phyloP scores from a whole-genome alignment of 257 asterid genomes.

The Solanum ossicruentum region DNA sequence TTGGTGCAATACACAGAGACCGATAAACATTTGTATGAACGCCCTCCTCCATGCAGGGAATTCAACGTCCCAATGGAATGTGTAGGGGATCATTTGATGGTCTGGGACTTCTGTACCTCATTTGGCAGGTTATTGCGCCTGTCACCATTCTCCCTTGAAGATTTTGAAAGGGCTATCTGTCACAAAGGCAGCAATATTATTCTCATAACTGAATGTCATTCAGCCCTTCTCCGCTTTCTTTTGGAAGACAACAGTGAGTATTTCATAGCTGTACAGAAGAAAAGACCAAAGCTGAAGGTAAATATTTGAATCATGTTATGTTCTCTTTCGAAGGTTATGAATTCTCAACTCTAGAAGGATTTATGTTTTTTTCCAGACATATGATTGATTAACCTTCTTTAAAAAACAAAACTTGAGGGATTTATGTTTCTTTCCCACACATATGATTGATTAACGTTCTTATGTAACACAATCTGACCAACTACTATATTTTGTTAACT shows the following conservation, averaged over 20 bases:
- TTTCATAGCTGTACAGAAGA: constrained; percentile 32
- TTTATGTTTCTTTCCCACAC: not conserved
- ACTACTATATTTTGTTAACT: not conserved
- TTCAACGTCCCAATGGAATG: constrained; percentile 67
- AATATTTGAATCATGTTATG: not conserved
- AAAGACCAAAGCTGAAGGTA: constrained; percentile 71
- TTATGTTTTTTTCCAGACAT: not conserved
- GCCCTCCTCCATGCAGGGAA: constrained; percentile 59
- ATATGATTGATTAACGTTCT: not conserved
- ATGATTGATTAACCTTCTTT: not conserved
- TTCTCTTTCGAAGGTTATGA: not conserved
- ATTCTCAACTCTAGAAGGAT: not conserved
- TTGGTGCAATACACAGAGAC: constrained; percentile 54
- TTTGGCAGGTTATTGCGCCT: constrained; percentile 58
- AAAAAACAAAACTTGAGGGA: not conserved
- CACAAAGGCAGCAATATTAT: constrained; percentile 63
- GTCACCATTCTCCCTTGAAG: constrained; percentile 87
- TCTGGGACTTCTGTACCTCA: constrained; percentile 84
- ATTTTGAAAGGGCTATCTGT: constrained; percentile 76
- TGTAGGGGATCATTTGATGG: constrained; percentile 83
- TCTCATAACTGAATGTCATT: constrained; percentile 65
- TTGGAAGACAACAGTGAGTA: constrained; percentile 49
- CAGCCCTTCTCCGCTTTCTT: constrained; percentile 69
- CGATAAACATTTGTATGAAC: constrained; percentile 44
- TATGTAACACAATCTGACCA: not conserved